phyloP scores from a whole-genome alignment of 371 early-diverging fungal genomes.

The Nematocida parisii region DNA sequence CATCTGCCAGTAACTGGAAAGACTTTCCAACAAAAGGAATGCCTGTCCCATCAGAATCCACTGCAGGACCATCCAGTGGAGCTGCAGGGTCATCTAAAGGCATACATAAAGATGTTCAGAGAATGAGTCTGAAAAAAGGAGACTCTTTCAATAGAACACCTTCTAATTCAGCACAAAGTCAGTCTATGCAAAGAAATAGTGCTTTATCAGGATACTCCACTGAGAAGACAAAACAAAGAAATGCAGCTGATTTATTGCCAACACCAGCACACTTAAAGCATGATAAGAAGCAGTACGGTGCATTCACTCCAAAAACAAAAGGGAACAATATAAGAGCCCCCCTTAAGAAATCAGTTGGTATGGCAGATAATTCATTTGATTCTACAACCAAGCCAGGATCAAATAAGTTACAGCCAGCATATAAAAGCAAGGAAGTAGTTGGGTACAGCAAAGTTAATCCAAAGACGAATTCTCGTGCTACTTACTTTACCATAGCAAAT shows the following conservation, averaged over 20 bases:
- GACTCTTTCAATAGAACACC: background rate
- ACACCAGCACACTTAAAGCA: conserved; percentile 14
- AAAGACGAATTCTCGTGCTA: conserved; percentile 6
- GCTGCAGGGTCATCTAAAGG: background rate
- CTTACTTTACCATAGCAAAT: conserved; percentile 12
- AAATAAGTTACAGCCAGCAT: background rate
- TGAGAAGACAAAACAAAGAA: background rate
- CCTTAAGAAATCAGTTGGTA: background rate
- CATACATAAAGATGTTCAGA: background rate
- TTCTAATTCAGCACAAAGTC: background rate
- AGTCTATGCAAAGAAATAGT: background rate
- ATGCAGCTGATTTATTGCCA: background rate
- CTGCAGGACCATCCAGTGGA: background rate
- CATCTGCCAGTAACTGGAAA: background rate
- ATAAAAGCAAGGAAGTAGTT: background rate
- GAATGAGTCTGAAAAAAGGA: background rate
- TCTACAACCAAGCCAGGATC: background rate
- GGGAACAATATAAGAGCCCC: background rate
- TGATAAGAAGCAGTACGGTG: background rate
- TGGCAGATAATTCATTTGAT: background rate
- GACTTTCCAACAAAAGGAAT: conserved; percentile 32
- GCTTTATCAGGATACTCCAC: background rate
- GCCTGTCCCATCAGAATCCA: conserved; percentile 16
- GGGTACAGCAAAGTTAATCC: conserved; percentile 31
- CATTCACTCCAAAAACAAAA: background rate